Conservation (phyloP, 306 rosid genomes). For the Leucaena leucocephala region DNA sequence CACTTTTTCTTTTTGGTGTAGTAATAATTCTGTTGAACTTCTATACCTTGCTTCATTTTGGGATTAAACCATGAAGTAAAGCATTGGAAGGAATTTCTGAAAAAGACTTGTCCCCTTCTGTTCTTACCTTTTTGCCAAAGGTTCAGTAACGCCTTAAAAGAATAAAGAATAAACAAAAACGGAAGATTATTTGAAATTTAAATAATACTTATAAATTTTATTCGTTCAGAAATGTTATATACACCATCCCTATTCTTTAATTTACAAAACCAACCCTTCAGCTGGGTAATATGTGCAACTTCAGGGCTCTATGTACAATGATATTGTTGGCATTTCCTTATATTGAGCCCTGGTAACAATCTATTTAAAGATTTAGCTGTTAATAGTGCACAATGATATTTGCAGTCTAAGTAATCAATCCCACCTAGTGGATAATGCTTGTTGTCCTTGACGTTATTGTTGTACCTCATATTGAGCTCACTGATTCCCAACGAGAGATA, state of each 20-base stretch:
- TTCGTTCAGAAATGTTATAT: not conserved
- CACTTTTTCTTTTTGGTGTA: not conserved
- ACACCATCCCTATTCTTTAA: not conserved
- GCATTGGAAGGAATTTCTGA: constrained; percentile 29
- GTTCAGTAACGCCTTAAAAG: not conserved
- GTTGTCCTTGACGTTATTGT: no score
- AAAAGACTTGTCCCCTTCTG: constrained; percentile 26
- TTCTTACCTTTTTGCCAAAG: not conserved
- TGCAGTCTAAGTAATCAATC: no score
- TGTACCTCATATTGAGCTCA: constrained; percentile 18
- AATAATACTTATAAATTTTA: not conserved
- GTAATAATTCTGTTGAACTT: not conserved
- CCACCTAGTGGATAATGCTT: no score
- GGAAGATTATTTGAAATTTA: not conserved
- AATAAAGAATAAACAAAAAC: not conserved
- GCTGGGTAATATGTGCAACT: not conserved
- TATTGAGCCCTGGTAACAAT: not conserved
- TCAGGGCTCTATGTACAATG: not conserved
- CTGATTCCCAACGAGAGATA: constrained; percentile 25
- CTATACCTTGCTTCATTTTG: constrained; percentile 63
- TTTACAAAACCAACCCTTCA: not conserved
- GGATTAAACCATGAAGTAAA: constrained; percentile 36
- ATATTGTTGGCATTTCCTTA: constrained; percentile 1
- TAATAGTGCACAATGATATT: no score
- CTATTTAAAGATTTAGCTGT: no score